Conservation (phyloP, 2,329 filamentous ascomycete species). For the Hymenoscyphus fructigenus region DNA sequence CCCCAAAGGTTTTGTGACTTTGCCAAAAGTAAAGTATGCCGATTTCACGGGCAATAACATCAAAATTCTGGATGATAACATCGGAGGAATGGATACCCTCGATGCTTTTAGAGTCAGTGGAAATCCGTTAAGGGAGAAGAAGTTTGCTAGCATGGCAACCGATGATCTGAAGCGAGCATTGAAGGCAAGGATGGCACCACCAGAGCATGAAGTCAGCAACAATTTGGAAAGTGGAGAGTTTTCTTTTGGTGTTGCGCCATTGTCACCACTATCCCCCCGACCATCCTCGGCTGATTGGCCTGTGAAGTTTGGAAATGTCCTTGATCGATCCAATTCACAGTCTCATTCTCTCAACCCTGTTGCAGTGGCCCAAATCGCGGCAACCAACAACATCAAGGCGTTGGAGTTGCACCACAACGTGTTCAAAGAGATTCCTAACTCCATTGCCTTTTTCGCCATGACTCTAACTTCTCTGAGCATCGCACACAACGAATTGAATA, state of each 20-base stretch:
- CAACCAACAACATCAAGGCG: slow-evolving; percentile 51
- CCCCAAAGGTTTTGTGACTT: slow-evolving; percentile 70
- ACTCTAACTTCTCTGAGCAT: slow-evolving; percentile 72
- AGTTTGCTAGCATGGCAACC: slow-evolving; percentile 75
- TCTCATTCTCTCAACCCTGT: slow-evolving; percentile 59
- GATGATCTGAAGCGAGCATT: slow-evolving; percentile 79
- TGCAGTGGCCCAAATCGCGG: slow-evolving; percentile 54
- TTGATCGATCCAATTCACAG: slow-evolving; percentile 69
- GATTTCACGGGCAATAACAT: slow-evolving; percentile 89
- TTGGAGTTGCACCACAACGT: slow-evolving; percentile 77
- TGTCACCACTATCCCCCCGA: slow-evolving; percentile 28
- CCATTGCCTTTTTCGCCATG: slow-evolving; percentile 68
- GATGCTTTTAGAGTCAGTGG: slow-evolving; percentile 74
- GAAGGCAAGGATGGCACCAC: slow-evolving; percentile 62
- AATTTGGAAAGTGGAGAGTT: slow-evolving; percentile 38
- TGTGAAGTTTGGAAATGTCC: slow-evolving; percentile 46
- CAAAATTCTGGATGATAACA: slow-evolving; percentile 68
- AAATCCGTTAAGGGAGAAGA: slow-evolving; percentile 89
- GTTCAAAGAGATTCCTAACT: slow-evolving; percentile 66
- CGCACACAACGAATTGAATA: slow-evolving; percentile 70
- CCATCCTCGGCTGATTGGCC: slow-evolving; percentile 33
- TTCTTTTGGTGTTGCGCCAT: slow-evolving; percentile 25
- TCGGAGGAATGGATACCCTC: slow-evolving; percentile 77
- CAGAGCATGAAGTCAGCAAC: slow-evolving; percentile 30
- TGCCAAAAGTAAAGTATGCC: slow-evolving; percentile 69